Evolutionary conservation across 2,329 filamentous ascomycete genomes (phyloP).

Genomic region (Aspergillus thermomutatus): DNA sequence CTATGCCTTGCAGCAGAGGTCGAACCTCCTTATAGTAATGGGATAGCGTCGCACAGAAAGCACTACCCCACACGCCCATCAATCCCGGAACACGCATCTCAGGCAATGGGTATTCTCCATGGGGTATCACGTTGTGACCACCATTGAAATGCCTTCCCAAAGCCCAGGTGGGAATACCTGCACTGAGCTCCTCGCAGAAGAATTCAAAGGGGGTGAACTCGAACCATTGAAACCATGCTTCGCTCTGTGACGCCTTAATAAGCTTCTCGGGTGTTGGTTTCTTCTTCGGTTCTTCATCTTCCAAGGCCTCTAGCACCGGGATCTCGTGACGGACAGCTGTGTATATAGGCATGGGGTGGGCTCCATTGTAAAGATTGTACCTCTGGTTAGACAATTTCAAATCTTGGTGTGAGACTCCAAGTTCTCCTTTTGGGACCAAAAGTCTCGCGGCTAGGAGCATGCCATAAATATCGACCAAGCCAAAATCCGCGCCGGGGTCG

Average conservation of each 20-base stretch:
- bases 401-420: conserved; percentile 71
- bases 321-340: conserved; percentile 96
- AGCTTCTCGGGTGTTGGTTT: conserved; percentile 31
- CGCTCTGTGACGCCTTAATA: conserved; percentile 51
- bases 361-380: conserved; percentile 69
- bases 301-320: conserved; percentile 53
- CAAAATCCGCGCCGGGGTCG: conserved; percentile 74
- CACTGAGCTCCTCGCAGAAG: conserved; percentile 87
- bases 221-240: conserved; percentile 97
- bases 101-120: conserved; percentile 68
- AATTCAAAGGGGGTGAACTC: conserved; percentile 94
- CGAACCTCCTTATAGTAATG: conserved; percentile 94
- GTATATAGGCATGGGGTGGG: conserved; percentile 88
- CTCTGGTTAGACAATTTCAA: conserved; percentile 90
- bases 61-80: conserved; percentile 93
- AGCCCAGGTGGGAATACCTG: conserved; percentile 93
- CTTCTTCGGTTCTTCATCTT: conserved; percentile 28
- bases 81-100: conserved; percentile 80
- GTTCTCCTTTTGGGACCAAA: conserved; percentile 79
- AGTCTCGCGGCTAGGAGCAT: conserved; percentile 78
- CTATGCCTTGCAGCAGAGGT: conserved; percentile 72
- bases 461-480: conserved; percentile 90
- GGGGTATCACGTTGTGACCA: conserved; percentile 62
- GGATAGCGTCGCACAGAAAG: conserved; percentile 90
- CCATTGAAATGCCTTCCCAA: conserved; percentile 77